phyloP scores from a whole-genome alignment of 441 rosid species.

The Gossypium davidsonii region DNA sequence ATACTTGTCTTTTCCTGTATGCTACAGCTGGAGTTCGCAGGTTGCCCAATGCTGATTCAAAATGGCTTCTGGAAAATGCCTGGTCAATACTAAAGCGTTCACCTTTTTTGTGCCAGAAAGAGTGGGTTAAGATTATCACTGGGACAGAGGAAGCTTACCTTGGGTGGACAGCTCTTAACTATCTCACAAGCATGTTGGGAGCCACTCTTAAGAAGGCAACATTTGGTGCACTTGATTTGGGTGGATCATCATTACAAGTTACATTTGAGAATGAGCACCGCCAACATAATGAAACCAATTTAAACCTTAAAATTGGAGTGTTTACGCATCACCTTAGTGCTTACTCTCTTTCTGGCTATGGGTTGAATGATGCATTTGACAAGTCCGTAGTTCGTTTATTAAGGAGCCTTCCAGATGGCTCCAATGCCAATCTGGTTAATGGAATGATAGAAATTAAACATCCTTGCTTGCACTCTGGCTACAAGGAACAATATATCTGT shows the following conservation, averaged over 20 bases:
- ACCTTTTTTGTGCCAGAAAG: constrained; percentile 62
- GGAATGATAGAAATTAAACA: constrained; percentile 70
- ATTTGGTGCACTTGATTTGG: constrained; percentile 95
- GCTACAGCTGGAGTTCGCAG: constrained; percentile 97
- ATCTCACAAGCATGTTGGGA: constrained; percentile 61
- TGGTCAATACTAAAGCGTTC: constrained; percentile 77
- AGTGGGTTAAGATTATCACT: constrained; percentile 77
- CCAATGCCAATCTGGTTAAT: constrained; percentile 33
- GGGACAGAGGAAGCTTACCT: constrained; percentile 95
- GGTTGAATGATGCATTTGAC: constrained; percentile 96
- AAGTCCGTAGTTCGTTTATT: constrained; percentile 71
- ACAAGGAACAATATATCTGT: constrained; percentile 63
- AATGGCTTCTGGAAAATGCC: constrained; percentile 81
- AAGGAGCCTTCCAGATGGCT: constrained; percentile 37
- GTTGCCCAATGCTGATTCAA: constrained; percentile 70
- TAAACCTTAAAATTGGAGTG: constrained; percentile 73
- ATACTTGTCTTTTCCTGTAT: constrained; percentile 75
- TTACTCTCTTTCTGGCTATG: constrained; percentile 94
- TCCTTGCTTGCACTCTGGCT: constrained; percentile 91
- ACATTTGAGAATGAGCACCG: constrained; percentile 77
- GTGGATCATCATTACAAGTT: constrained; percentile 95
- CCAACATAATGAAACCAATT: constrained; percentile 46
- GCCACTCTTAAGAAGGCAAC: constrained; percentile 61
- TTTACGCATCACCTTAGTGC: constrained; percentile 81
- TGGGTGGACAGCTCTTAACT: constrained; percentile 96